Base-by-base conservation (phyloP, 2,329 filamentous ascomycete genomes). In the Ceratocystis lukuohia region DNA sequence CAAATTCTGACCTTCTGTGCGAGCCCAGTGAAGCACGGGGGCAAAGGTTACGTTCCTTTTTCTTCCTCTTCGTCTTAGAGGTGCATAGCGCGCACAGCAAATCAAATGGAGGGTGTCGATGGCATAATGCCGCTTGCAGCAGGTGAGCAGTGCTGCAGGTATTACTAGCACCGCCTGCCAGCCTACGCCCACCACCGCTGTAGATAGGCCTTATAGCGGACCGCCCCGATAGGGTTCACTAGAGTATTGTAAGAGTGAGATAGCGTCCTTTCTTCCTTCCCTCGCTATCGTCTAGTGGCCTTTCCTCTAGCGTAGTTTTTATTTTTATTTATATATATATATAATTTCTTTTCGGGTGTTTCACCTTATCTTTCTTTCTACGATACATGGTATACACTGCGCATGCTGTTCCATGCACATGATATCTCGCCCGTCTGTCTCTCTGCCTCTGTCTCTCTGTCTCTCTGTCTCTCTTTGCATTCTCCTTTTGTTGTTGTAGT, bases 341-440 rank as follows among this genome's bases (percentile, higher is more conserved):
- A 8, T 33, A 8, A 8, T 37, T 37, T 1, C 33, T 57, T 15
- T 25, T 28, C 12, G 25, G 22, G 2, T 57, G 50, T 57, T 57
- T 57, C 50, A 57, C 50, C 50, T 57, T 30, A 57, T 57, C 50
- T 57, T 57, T 57, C 33, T 50, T 20, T 10, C 17, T n/a, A 50
- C 46, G 5, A 22, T 20, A 20, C 46, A n/a, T 50, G 20, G 22
- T 8, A 30, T 10, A 37, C 8, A 37, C 33, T 37, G 3, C 33
- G 8, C 7, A 37, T 37, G 33, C 7, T 37, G 33, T 37, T 37
- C 33, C 33, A 37, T 37, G 7, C 33, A 37, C 33, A 37, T 37
- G 33, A 37, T 37, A 12, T 8, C 30, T 37, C 8, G 33, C 8
- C 10, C 33, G 8, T 37, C 8, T 10, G 10, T 37, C 33, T 37